phyloP scores from a whole-genome alignment of 306 rosid species.

The Fragaria vesca region DNA sequence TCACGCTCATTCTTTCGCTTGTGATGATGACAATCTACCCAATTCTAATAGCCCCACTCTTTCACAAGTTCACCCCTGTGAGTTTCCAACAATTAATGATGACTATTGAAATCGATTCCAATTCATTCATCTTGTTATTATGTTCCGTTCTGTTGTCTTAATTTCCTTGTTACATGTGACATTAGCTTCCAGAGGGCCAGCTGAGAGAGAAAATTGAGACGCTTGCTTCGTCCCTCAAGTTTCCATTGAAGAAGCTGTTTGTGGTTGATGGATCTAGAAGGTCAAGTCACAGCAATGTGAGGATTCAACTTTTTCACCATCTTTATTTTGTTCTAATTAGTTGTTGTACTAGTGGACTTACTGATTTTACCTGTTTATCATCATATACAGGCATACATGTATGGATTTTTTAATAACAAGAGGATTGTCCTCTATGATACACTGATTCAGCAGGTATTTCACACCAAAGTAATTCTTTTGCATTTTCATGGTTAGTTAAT shows the following conservation, averaged over 20 bases:
- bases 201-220: constrained; percentile 87
- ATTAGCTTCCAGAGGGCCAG: constrained; percentile 86
- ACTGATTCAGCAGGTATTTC: constrained; percentile 77
- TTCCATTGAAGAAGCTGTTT: constrained; percentile 90
- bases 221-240: constrained; percentile 85
- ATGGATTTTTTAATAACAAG: constrained; percentile 95
- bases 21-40: constrained; percentile 97
- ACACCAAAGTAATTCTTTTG: not conserved
- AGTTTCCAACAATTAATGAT: constrained; percentile 34
- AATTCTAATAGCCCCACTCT: constrained; percentile 87
- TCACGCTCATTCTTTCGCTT: constrained; percentile 67
- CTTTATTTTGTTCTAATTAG: not conserved
- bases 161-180: constrained; percentile 32
- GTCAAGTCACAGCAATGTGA: constrained; percentile 98
- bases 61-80: constrained; percentile 88
- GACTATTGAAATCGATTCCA: not conserved
- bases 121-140: not conserved
- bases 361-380: constrained; percentile 20
- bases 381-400: constrained; percentile 89
- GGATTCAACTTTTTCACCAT: constrained; percentile 29
- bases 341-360: constrained; percentile 1
- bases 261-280: constrained; percentile 93
- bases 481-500: not conserved
- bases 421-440: constrained; percentile 96
- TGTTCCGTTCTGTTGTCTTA: constrained; percentile 22